Evolutionary conservation across 768 basidiomycete genomes (phyloP), one percentile per base, ranked within the genome.

Genomic region (Mycena galopus): DNA sequence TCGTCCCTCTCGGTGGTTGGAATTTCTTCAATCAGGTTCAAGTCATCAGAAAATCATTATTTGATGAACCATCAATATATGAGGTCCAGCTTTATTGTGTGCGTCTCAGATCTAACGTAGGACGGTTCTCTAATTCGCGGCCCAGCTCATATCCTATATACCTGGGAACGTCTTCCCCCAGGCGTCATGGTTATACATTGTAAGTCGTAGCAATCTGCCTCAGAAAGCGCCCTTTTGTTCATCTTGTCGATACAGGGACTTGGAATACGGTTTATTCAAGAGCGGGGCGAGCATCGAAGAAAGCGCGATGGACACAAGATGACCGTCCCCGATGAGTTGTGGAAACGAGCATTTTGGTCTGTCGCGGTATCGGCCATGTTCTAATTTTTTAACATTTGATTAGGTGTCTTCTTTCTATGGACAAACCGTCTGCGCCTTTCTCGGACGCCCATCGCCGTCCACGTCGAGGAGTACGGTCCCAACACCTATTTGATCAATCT

Each of bases 51-150:
- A 88, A 88, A 78, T 86, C 85, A 0, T 81, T 93, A 37, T 84
- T 92, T n/a, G 84, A 88, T 0, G 86, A 87, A 17, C 88, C 92
- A 2, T 83, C 86, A 6, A 76, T 96, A 64, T 90, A 90, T 77
- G 93, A 94, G 75, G 81, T 97, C 27, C 95, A 97, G 78, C 86
- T 86, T n/a, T 90, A 90, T 76, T 85, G 86, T 77, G 91, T 91
- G 77, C 67, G 88, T 78, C 27, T 6, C 58, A 55, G 79, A 4
- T 82, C 82, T 37, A 17, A 60, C 51, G 1, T 17, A 27, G 51
- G 23, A 27, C 50, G 17, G 8, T 35, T 64, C 44, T 47, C 61
- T 72, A 59, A 30, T 55, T 3, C 23, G 8, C 32, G 63, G 25
- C 25, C n/a, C 69, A 83, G 82, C 77, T 82, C 44, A 77, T 80